Conservation (phyloP, 306 rosid species). For the Malus orientalis region DNA sequence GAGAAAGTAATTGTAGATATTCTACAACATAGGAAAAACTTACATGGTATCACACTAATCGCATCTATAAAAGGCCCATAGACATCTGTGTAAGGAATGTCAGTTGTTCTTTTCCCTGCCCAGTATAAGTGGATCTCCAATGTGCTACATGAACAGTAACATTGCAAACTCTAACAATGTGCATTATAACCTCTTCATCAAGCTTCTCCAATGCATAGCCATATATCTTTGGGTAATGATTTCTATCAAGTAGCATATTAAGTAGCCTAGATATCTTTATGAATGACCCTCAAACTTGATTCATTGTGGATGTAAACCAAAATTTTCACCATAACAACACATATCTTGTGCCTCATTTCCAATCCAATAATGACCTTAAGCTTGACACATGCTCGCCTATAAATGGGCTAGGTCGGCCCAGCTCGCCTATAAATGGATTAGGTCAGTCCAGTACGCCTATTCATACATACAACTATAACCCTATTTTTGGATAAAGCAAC, state of each 20-base stretch:
- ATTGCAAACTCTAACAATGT: conserved; percentile 4
- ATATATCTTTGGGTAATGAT: conserved; percentile 56
- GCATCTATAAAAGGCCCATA: conserved; percentile 36
- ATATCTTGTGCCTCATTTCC: conserved; percentile 62
- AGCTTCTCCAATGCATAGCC: conserved; percentile 81
- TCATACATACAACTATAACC: too few relatives aligned
- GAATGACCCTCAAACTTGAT: too few relatives aligned
- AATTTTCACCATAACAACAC: conserved; percentile 60
- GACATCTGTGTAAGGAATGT: too few relatives aligned
- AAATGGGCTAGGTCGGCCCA: too few relatives aligned
- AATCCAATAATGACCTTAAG: conserved; percentile 9
- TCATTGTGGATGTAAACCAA: background rate
- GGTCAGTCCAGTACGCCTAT: too few relatives aligned
- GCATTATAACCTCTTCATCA: conserved; percentile 54
- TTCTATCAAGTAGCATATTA: too few relatives aligned
- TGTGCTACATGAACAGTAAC: too few relatives aligned
- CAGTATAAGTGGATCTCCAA: conserved; percentile 10
- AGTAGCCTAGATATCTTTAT: too few relatives aligned
- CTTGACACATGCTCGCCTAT: too few relatives aligned
- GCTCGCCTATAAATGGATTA: too few relatives aligned
- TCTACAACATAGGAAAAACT: conserved; percentile 92
- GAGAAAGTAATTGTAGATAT: conserved; percentile 18
- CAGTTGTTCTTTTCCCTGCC: conserved; percentile 69
- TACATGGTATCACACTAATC: conserved; percentile 59
- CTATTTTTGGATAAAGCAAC: too few relatives aligned